phyloP scores from a whole-genome alignment of 1,139 yeast genomes.

The Saccharomyces uvarum region DNA sequence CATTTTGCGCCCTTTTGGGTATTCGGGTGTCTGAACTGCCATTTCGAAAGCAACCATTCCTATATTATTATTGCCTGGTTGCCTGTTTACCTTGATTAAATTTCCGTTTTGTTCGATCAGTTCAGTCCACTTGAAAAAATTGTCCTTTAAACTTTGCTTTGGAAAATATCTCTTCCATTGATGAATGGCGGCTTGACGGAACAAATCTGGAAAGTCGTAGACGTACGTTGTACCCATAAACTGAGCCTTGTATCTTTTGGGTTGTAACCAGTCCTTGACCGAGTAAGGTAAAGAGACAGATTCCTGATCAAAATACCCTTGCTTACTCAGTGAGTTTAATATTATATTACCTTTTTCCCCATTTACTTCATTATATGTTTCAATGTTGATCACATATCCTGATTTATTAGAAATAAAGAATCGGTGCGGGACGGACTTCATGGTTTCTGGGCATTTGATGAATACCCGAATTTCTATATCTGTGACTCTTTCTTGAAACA shows the following conservation, averaged over 20 bases:
- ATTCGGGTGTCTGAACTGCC: slow-evolving; percentile 89
- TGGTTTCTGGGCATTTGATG: slow-evolving; percentile 78
- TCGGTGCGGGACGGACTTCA: slow-evolving; percentile 84
- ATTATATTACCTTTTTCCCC: slow-evolving; percentile 90
- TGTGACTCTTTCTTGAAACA: slow-evolving; percentile 91
- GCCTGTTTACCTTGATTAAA: slow-evolving; percentile 83
- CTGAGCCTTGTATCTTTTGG: slow-evolving; percentile 97
- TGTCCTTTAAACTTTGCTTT: background rate
- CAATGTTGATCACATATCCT: slow-evolving; percentile 91
- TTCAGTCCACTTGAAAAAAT: slow-evolving; percentile 70
- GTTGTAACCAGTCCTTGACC: slow-evolving; percentile 95
- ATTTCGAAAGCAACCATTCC: slow-evolving; percentile 98
- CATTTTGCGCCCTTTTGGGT: slow-evolving; percentile 91
- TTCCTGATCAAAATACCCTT: slow-evolving; percentile 70
- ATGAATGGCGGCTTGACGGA: slow-evolving; percentile 46
- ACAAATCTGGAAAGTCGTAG: slow-evolving; percentile 96
- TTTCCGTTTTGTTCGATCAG: slow-evolving; percentile 71
- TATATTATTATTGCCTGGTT: slow-evolving; percentile 88
- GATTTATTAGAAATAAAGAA: slow-evolving; percentile 91
- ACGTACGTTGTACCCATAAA: slow-evolving; percentile 96
- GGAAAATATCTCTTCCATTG: background rate
- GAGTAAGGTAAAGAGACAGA: slow-evolving; percentile 93
- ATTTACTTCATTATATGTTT: slow-evolving; percentile 84
- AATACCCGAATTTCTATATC: slow-evolving; percentile 93
- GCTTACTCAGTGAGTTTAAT: slow-evolving; percentile 51